A percentile compares a stretch with the other conserved stretches of the same genome.
Evolutionary conservation across 1,284 basidiomycete genomes (phyloP).

Genomic region (Moniliophthora roreri): DNA sequence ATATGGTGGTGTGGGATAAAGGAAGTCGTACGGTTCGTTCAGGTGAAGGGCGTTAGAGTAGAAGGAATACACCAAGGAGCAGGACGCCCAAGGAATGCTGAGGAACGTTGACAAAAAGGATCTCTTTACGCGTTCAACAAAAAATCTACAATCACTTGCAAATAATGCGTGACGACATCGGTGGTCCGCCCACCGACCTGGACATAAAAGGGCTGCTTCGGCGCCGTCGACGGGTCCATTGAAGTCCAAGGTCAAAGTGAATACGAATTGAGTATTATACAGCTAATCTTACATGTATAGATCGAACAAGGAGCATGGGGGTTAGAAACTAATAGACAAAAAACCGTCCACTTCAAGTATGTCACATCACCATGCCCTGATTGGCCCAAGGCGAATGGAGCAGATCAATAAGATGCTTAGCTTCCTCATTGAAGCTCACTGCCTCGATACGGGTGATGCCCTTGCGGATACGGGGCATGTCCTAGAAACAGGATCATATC

Average conservation of each 20-base stretch:
- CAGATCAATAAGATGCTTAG: slow-evolving; percentile 56
- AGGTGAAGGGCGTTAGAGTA: too few relatives aligned
- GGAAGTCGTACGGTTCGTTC: too few relatives aligned
- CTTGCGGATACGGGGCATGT: slow-evolving; percentile 78
- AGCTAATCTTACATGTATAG: neutral
- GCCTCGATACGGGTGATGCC: slow-evolving; percentile 68
- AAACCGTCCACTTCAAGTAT: neutral
- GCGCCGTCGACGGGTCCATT: neutral
- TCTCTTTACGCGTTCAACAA: neutral
- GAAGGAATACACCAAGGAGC: too few relatives aligned
- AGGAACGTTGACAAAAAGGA: too few relatives aligned
- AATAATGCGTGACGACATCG: slow-evolving; percentile 1
- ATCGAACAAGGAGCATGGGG: neutral
- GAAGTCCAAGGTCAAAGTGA: neutral
- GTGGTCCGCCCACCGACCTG: neutral
- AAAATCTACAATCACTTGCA: neutral
- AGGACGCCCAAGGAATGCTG: too few relatives aligned
- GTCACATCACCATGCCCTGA: neutral
- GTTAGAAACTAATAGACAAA: neutral
- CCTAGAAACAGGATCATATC: slow-evolving; percentile 41
- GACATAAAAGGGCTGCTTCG: neutral
- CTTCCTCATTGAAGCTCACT: slow-evolving; percentile 77
- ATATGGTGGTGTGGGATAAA: too few relatives aligned
- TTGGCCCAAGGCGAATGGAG: slow-evolving; percentile 42
- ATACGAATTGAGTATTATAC: neutral